A percentile compares a stretch with the other conserved stretches of the same genome.
Evolutionary conservation across 2,329 filamentous ascomycete genomes (phyloP).

Genomic region (Tolypocladium capitatum): DNA sequence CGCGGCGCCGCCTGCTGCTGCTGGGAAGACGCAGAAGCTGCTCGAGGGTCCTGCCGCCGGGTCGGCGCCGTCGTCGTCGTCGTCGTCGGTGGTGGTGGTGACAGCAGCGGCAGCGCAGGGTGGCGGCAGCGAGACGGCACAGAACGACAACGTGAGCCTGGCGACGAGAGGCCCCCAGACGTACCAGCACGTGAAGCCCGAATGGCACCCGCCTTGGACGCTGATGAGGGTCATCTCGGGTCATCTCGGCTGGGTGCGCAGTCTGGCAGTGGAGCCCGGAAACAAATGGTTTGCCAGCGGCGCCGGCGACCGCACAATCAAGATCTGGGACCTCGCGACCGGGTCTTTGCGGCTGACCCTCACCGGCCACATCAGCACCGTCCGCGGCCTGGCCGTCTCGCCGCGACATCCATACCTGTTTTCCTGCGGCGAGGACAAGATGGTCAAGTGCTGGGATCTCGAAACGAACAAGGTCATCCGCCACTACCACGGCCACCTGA

Average conservation of each 20-base stretch:
- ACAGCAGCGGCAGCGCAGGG: slow-evolving; percentile 6
- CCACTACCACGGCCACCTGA: slow-evolving; percentile 93
- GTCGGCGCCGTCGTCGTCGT: slow-evolving; percentile 27
- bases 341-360: slow-evolving; percentile 75
- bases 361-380: slow-evolving; percentile 88
- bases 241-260: slow-evolving; percentile 88
- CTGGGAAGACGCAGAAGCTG: slow-evolving; percentile 21
- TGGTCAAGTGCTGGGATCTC: slow-evolving; percentile 99
- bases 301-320: slow-evolving; percentile 91
- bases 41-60: slow-evolving; percentile 26
- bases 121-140: slow-evolving; percentile 5
- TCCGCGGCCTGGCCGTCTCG: slow-evolving; percentile 82
- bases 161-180: slow-evolving; percentile 15
- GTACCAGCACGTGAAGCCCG: slow-evolving; percentile 49
- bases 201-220: slow-evolving; percentile 98
- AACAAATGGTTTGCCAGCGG: slow-evolving; percentile 98
- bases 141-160: slow-evolving; percentile 17
- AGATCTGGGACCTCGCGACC: slow-evolving; percentile 93
- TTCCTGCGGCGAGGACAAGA: slow-evolving; percentile 96
- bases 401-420: slow-evolving; percentile 93
- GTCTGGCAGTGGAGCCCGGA: slow-evolving; percentile 80
- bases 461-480: slow-evolving; percentile 99
- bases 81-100: too few relatives aligned
- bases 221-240: slow-evolving; percentile 95
- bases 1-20: slow-evolving; percentile 27